phyloP scores from a whole-genome alignment of 2,329 filamentous ascomycete species.

The Polytolypa hystricis region DNA sequence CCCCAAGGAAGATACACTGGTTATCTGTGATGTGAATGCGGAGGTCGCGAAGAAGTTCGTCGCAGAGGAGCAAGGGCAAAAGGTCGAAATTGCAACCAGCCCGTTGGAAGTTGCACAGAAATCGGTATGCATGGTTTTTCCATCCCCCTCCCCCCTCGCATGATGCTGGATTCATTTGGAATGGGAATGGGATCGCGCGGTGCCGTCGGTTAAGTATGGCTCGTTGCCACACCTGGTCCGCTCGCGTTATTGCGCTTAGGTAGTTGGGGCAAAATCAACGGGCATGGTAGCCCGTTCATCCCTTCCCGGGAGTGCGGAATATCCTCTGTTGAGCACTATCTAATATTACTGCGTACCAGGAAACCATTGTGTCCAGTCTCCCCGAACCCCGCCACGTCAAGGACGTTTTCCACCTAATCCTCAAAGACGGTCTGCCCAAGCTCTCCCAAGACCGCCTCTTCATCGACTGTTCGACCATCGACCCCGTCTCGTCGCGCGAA shows the following conservation, averaged over 20 bases:
- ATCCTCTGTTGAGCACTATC: too few relatives aligned
- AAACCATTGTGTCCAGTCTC: conserved; percentile 76
- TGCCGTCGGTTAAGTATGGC: too few relatives aligned
- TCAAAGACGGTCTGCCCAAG: conserved; percentile 47
- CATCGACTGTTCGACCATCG: conserved; percentile 95
- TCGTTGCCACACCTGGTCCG: too few relatives aligned
- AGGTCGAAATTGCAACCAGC: conserved; percentile 45
- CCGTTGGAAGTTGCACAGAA: conserved; percentile 55
- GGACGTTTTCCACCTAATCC: conserved; percentile 66
- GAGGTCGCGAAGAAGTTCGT: conserved; percentile 46
- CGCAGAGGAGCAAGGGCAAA: conserved; percentile 40
- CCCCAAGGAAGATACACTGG: conserved; percentile 49
- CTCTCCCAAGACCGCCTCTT: conserved; percentile 58
- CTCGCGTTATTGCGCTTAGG: too few relatives aligned
- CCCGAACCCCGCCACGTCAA: conserved; percentile 84
- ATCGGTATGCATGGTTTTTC: conserved; percentile 46
- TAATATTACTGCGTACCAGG: too few relatives aligned
- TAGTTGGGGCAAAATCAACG: too few relatives aligned
- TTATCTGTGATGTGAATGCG: conserved; percentile 56
- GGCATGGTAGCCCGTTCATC: too few relatives aligned
- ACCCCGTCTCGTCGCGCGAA: conserved; percentile 69
- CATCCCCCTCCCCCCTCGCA: too few relatives aligned
- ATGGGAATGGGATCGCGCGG: too few relatives aligned
- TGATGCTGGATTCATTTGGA: too few relatives aligned
- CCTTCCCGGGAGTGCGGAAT: too few relatives aligned